Base-by-base conservation (phyloP, 768 basidiomycete genomes). In the Mycena sanguinolenta region DNA sequence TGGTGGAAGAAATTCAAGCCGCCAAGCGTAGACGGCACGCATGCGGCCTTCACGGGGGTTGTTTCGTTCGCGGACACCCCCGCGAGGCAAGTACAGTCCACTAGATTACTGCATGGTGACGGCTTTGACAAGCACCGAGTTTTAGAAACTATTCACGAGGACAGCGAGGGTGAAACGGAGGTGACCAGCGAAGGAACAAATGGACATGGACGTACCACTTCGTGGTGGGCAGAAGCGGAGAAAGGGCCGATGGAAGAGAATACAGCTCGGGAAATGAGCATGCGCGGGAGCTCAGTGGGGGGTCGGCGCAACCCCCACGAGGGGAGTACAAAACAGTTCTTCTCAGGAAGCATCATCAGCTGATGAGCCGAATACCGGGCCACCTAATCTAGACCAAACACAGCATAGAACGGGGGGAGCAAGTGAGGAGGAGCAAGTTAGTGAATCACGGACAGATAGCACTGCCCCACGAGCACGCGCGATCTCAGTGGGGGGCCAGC, bases 61-160 rank as follows among this genome's bases (percentile, higher is more conserved):
- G 1, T 58, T 57, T 58, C 65, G 57, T 58, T 49, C 55, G 42
- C 57, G 57, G 27, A 58, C 1, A 13, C 65, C 65, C 65, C 65
- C n/a, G 42, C 55, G 65, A 52, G 65, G 65, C 65, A 17, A 49
- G 65, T 66, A 21, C 34, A 4, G n/a, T 38, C 14, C 19, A n/a
- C 19, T 36, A 36, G 23, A 16, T 16, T 3, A 16, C 17, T 19
- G 17, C 12, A 10, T 16, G 16, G 14, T 5, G 5, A 42, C 19
- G 38, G 10, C 10, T 42, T 42, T 42, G 39, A 42, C 39, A 42
- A 14, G 16, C 13, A 19, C 13, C 38, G 4, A 38, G 38, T 38
- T 38, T 38, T 16, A 38, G 38, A 38, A 12, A 10, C 12, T 38
- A 16, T 38, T 38, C 4, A 16, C 38, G 16, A 10, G 12, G 39